Percentiles rank a stretch among this genome's conserved stretches.
phyloP scores from a whole-genome alignment of 2,329 filamentous ascomycete species.

The Didymella pomorum region DNA sequence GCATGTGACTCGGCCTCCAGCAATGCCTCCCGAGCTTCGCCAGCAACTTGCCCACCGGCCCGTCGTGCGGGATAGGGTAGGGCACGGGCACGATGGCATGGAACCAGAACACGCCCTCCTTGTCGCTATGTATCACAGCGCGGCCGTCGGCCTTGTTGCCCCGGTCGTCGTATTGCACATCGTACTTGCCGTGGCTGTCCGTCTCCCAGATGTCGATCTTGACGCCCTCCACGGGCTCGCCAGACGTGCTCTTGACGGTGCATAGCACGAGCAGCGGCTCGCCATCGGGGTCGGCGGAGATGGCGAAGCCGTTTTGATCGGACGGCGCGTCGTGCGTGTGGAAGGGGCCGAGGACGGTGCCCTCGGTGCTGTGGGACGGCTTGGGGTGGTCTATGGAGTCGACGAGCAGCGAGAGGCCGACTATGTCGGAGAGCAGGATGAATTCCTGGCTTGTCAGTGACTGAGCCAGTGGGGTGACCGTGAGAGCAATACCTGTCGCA shows the following conservation, averaged over 20 bases:
- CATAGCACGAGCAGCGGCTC: slow-evolving; percentile 77
- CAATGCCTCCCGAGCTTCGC: slow-evolving; percentile 42
- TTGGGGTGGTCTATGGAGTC: slow-evolving; percentile 87
- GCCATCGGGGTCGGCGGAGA: slow-evolving; percentile 74
- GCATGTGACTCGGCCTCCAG: slow-evolving; percentile 51
- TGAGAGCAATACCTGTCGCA: slow-evolving; percentile 67
- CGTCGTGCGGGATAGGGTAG: slow-evolving; percentile 83
- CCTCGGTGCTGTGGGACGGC: slow-evolving; percentile 73
- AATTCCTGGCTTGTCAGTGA: slow-evolving; percentile 65
- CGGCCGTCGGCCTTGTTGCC: slow-evolving; percentile 71
- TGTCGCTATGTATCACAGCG: slow-evolving; percentile 73
- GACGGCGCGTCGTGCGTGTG: slow-evolving; percentile 78
- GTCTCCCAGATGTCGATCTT: slow-evolving; percentile 88
- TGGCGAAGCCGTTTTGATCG: slow-evolving; percentile 64
- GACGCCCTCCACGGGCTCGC: slow-evolving; percentile 68
- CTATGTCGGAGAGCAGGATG: slow-evolving; percentile 81
- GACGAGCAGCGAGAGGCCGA: slow-evolving; percentile 80
- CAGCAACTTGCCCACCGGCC: slow-evolving; percentile 67
- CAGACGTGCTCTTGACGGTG: slow-evolving; percentile 70
- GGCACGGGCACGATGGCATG: slow-evolving; percentile 83
- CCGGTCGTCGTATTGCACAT: slow-evolving; percentile 76
- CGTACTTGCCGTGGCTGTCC: slow-evolving; percentile 80
- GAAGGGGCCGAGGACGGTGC: slow-evolving; percentile 82
- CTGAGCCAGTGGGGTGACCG: not conserved
- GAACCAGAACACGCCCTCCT: slow-evolving; percentile 82